Conservation (phyloP, 331 rosid genomes). For the Pyracantha coccinea region DNA sequence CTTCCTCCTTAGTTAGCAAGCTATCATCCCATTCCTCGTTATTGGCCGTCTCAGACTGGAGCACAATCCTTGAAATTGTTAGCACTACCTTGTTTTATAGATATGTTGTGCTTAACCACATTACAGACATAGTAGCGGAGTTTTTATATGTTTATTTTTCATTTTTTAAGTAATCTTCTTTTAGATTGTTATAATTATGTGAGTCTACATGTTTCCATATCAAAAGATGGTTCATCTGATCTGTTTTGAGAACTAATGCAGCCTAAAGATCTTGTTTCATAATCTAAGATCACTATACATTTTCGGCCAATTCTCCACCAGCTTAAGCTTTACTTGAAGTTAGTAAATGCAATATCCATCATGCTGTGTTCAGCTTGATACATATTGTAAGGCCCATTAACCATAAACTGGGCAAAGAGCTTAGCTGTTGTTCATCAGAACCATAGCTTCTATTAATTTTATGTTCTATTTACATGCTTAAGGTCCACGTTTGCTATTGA, state of each 20-base stretch:
- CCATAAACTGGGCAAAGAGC: not conserved
- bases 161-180: not conserved
- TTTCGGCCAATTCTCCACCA: not conserved
- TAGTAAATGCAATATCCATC: not conserved
- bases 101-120: not conserved
- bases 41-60: conserved; percentile 74
- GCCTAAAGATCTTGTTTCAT: not conserved
- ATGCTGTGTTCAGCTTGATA: not conserved
- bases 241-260: not conserved
- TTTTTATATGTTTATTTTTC: not conserved
- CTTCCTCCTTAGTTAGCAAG: conserved; percentile 81
- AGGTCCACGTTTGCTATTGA: not conserved
- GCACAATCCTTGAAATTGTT: conserved; percentile 4
- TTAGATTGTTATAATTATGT: not conserved
- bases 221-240: not conserved
- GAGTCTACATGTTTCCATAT: not conserved
- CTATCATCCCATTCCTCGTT: conserved; percentile 90
- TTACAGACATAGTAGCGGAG: not conserved
- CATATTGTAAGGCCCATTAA: not conserved
- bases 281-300: not conserved
- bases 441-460: not conserved
- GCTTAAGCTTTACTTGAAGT: not conserved
- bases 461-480: not conserved
- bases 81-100: not conserved
- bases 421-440: not conserved